A percentile compares a stretch with the other conserved stretches of the same genome.
Conservation (phyloP, 805 yeast species). For the Yamadazyma laniorum region DNA sequence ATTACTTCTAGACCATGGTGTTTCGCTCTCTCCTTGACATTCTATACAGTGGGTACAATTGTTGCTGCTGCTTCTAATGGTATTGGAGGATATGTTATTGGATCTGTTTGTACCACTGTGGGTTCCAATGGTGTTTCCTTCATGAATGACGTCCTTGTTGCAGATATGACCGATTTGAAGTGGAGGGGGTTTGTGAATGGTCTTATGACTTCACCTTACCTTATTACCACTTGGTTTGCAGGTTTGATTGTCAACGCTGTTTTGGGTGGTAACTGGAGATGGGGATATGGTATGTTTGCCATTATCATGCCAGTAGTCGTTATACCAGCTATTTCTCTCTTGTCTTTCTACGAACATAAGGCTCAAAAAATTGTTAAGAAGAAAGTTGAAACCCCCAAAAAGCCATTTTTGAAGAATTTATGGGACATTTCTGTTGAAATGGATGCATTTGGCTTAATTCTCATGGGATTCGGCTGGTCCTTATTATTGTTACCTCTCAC, state of each 20-base stretch:
- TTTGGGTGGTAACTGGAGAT: constrained; percentile 43
- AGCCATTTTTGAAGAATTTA: background rate
- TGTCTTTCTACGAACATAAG: constrained; percentile 30
- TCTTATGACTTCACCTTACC: constrained; percentile 34
- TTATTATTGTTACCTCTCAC: constrained; percentile 40
- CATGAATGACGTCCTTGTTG: constrained; percentile 18
- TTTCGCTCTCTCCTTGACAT: constrained; percentile 16
- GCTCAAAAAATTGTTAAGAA: constrained; percentile 21
- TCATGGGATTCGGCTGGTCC: constrained; percentile 39
- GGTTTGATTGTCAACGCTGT: constrained; percentile 36
- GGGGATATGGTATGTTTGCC: constrained; percentile 53
- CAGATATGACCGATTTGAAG: constrained; percentile 24
- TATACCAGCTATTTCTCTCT: constrained; percentile 28
- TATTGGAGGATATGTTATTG: constrained; percentile 23
- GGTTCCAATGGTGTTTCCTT: constrained; percentile 22
- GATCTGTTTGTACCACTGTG: constrained; percentile 20
- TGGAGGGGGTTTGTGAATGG: constrained; percentile 23
- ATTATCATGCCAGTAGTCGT: constrained; percentile 44
- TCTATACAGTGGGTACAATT: constrained; percentile 23
- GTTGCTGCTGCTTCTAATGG: constrained; percentile 20
- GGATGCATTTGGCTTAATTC: constrained; percentile 36
- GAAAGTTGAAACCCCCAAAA: constrained; percentile 5
- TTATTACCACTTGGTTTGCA: constrained; percentile 41
- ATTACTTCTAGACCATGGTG: constrained; percentile 22
- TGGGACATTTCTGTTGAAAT: constrained; percentile 24